Base-by-base conservation (phyloP, 2,329 filamentous ascomycete species). In the Alternaria sp. region DNA sequence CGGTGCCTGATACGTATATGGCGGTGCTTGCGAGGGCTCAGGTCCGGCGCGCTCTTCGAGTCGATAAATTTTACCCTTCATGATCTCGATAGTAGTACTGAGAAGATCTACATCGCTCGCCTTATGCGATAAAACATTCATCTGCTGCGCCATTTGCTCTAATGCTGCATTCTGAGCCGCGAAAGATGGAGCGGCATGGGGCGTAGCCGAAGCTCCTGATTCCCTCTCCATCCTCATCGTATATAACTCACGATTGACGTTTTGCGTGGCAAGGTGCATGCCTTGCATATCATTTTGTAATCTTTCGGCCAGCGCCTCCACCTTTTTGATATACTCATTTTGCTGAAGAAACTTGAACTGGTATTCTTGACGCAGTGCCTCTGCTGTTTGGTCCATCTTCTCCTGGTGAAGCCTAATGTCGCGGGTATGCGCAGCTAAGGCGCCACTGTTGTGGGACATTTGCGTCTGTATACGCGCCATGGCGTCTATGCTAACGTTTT, bases 381-480 rank as follows among this genome's bases (percentile, higher is more conserved):
- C 77, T 40, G 81, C 75, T 12, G 74, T 67, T 26, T 71, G 69
- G 30, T 68, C 62, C 21, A 74, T 61, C 2, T 69, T 62, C 49
- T 78, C 72, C 60, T 76, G 72, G 43, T 73, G 70, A 11, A 69
- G 72, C 17, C 68, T 66, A 54, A 78, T 71, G 45, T 77, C 77
- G 10, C 78, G 71, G 32, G 68, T 73, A 28, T 79, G 77, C 28
- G 73, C 71, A 32, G 72, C 72, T 21, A 81, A 66, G 2, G 75
- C 75, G 43, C 75, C 72, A 51, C 82, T 82, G 68, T 84, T 83
- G 66, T 81, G 80, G 11, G 82, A 81, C 26, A 84, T 80, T 65
- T 85, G 83, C n/a, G 81, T 81, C 67, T 85, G 83, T 45, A 85
- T 69, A 13, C 82, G 81, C 44, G 80, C 72, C 65, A 84, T 77